Percentiles rank a stretch among this genome's conserved stretches.
Evolutionary conservation across 768 basidiomycete species (phyloP).

Genomic region (Hydnum rufescens): DNA sequence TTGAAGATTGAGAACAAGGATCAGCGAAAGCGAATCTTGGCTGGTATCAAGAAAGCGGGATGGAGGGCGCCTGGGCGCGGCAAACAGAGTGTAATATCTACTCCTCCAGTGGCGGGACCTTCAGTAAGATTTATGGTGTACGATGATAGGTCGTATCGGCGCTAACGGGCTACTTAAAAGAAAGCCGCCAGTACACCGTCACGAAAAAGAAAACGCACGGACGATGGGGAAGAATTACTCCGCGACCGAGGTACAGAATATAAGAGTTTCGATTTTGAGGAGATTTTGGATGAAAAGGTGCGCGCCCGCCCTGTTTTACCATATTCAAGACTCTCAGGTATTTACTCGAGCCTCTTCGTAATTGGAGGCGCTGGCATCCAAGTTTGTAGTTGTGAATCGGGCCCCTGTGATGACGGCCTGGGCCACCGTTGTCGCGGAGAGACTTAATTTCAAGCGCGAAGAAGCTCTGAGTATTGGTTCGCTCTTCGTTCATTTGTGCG

Average conservation of each 20-base stretch:
- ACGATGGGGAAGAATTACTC: constrained; percentile 38
- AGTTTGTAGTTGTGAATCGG: constrained; percentile 59
- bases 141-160: no score
- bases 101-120: constrained; percentile 2
- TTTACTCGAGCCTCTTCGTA: constrained; percentile 1
- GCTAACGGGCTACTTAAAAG: neutral
- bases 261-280: constrained; percentile 43
- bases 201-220: constrained; percentile 18
- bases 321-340: neutral
- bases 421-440: constrained; percentile 71
- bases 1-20: constrained; percentile 46
- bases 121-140: neutral
- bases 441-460: constrained; percentile 66
- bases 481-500: constrained; percentile 6
- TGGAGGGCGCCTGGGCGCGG: constrained; percentile 16
- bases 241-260: constrained; percentile 32
- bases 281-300: constrained; percentile 53
- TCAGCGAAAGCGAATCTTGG: constrained; percentile 36
- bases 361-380: constrained; percentile 34
- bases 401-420: constrained; percentile 92
- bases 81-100: constrained; percentile 8
- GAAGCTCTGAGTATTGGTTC: constrained; percentile 84
- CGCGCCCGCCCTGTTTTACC: neutral
- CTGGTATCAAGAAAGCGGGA: constrained; percentile 45
- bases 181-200: neutral